Conservation (phyloP, 768 basidiomycete genomes). For the Suillus lakei region DNA sequence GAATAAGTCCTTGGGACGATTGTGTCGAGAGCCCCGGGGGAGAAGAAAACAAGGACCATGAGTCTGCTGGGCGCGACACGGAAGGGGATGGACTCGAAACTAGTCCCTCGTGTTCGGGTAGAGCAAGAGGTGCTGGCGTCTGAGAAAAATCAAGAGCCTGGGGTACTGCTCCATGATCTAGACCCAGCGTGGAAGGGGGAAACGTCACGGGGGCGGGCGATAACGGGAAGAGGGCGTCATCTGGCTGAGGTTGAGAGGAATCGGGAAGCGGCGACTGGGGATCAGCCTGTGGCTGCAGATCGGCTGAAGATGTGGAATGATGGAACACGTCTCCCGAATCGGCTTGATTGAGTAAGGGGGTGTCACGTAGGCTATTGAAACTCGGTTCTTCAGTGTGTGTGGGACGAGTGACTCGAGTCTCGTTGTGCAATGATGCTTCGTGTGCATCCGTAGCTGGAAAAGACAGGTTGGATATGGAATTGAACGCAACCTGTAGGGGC, state of each 20-base stretch:
- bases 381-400: neutral
- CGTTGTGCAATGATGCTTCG: neutral
- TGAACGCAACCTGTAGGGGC: neutral
- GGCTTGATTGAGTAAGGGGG: neutral
- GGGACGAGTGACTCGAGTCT: neutral
- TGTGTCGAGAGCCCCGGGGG: constrained; percentile 13
- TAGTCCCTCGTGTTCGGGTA: constrained; percentile 4
- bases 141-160: no score
- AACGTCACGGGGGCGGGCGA: neutral
- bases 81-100: constrained; percentile 16
- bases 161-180: neutral
- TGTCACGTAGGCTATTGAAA: neutral
- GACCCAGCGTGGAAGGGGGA: neutral
- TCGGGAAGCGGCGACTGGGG: constrained; percentile 13
- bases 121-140: constrained; percentile 6
- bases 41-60: constrained; percentile 19
- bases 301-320: neutral
- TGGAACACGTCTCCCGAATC: neutral
- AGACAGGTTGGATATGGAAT: no score
- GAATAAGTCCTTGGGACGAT: neutral
- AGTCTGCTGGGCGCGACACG: constrained; percentile 20
- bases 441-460: neutral
- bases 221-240: neutral
- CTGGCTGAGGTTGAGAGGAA: constrained; percentile 28
- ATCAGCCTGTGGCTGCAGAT: neutral